A percentile compares a stretch with the other conserved stretches of the same genome.
Evolutionary conservation across 139 green algal genomes (phyloP).

Genomic region (Penium margaritaceum): DNA sequence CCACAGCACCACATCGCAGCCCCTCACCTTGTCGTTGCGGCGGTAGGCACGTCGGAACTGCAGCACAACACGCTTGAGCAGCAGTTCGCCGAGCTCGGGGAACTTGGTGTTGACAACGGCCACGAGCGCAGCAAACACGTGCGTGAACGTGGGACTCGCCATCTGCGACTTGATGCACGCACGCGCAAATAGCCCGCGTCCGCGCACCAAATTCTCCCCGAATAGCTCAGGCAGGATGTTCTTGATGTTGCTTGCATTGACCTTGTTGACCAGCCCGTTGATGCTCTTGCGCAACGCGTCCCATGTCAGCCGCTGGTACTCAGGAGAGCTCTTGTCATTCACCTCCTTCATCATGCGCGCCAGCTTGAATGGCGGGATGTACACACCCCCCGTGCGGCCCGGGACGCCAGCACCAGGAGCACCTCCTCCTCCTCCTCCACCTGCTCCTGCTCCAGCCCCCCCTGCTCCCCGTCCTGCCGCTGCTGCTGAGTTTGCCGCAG

Average conservation of each 20-base stretch:
- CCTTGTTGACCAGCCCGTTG: slow-evolving; percentile 98
- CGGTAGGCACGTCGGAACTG: slow-evolving; percentile 88
- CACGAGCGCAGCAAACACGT: slow-evolving; percentile 82
- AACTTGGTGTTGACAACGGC: slow-evolving; percentile 97
- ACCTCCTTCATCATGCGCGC: slow-evolving; percentile 79
- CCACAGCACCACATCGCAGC: too few relatives aligned
- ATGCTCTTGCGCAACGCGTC: slow-evolving; percentile 80
- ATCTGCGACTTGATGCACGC: slow-evolving; percentile 88
- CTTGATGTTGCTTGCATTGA: slow-evolving; percentile 86
- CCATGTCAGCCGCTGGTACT: slow-evolving; percentile 84
- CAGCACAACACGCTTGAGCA: slow-evolving; percentile 48
- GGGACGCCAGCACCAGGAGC: neutral
- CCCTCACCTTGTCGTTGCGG: slow-evolving; percentile 85
- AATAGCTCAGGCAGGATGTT: slow-evolving; percentile 90
- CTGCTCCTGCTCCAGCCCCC: neutral
- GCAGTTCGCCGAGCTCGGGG: slow-evolving; percentile 58
- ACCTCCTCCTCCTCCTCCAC: neutral
- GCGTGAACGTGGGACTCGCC: slow-evolving; percentile 76
- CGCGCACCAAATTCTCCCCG: slow-evolving; percentile 80
- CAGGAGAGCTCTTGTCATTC: slow-evolving; percentile 56
- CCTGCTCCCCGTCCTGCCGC: neutral
- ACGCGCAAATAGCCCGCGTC: slow-evolving; percentile 76
- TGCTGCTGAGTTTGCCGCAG: neutral
- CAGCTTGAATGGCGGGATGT: slow-evolving; percentile 96
- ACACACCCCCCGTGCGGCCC: slow-evolving; percentile 75